phyloP scores from a whole-genome alignment of 208 protist species.

The Blechomonas ayalai region DNA sequence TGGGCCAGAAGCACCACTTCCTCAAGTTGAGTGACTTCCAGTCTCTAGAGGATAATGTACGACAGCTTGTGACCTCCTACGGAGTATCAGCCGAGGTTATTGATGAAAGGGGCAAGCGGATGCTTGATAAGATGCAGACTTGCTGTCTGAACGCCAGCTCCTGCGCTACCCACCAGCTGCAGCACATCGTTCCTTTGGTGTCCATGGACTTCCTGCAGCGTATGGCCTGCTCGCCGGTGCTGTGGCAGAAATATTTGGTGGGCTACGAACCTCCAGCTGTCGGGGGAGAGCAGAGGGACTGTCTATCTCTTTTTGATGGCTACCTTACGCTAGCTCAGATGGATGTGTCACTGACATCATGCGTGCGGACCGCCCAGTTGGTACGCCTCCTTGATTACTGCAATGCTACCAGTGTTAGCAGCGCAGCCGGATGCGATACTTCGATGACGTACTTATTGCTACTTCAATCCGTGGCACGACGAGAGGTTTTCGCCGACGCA shows the following conservation, averaged over 20 bases:
- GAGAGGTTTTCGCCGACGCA: constrained; percentile 15
- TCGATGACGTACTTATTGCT: constrained; percentile 24
- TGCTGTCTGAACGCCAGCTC: constrained; percentile 17
- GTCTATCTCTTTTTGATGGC: constrained; percentile 42
- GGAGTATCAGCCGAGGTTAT: constrained; percentile 19
- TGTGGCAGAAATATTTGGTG: constrained; percentile 43
- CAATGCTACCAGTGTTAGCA: constrained; percentile 1
- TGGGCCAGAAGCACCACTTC: constrained; percentile 49
- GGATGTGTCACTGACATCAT: constrained; percentile 26
- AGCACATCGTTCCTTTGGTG: constrained; percentile 60
- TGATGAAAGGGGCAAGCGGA: constrained; percentile 24
- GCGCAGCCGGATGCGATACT: constrained; percentile 7
- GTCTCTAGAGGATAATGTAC: constrained; percentile 24
- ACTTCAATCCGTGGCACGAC: constrained; percentile 21
- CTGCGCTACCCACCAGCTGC: constrained; percentile 45
- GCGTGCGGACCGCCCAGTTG: constrained; percentile 71
- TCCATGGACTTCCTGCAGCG: constrained; percentile 27
- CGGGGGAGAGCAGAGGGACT: no score
- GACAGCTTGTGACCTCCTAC: constrained; percentile 34
- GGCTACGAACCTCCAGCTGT: constrained; percentile 2
- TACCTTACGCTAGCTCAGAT: constrained; percentile 49
- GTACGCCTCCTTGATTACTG: constrained; percentile 54
- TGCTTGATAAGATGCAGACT: constrained; percentile 25
- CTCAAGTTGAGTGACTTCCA: constrained; percentile 28
- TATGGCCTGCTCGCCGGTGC: constrained; percentile 17